A percentile compares a stretch with the other conserved stretches of the same genome.
phyloP scores from a whole-genome alignment of 345 rosid genomes.

The Garcia nutans region DNA sequence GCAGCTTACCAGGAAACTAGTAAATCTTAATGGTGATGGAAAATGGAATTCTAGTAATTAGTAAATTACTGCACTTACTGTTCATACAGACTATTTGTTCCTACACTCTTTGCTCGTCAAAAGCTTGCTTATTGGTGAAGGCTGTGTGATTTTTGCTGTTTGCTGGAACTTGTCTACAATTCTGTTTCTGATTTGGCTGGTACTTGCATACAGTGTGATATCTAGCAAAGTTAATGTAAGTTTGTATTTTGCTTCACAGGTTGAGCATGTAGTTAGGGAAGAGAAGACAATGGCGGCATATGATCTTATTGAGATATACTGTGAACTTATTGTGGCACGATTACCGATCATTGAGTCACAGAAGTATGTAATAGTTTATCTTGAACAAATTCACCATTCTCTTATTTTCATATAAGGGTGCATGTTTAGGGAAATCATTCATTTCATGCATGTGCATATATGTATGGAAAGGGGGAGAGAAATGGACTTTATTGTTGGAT shows the following conservation, averaged over 20 bases:
- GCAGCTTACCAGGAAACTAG: background rate
- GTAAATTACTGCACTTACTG: background rate
- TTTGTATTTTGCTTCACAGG: slow-evolving; percentile 42
- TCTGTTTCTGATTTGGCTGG: background rate
- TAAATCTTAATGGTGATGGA: background rate
- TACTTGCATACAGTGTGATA: no score
- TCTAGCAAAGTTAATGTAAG: background rate
- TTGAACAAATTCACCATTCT: background rate
- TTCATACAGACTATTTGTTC: background rate
- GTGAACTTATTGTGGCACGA: slow-evolving; percentile 71
- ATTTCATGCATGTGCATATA: background rate
- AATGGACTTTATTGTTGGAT: background rate
- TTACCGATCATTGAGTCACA: slow-evolving; percentile 82
- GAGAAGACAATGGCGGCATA: slow-evolving; percentile 86
- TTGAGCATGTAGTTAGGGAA: slow-evolving; percentile 90
- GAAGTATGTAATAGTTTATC: slow-evolving; percentile 45
- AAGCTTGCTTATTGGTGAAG: background rate
- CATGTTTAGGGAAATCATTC: background rate
- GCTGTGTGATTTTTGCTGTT: background rate
- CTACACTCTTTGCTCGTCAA: background rate
- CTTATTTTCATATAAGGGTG: background rate
- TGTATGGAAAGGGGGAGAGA: background rate
- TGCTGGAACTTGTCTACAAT: background rate
- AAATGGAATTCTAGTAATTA: background rate
- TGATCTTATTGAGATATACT: slow-evolving; percentile 74